Percentiles rank a stretch among this genome's conserved stretches.
phyloP scores from a whole-genome alignment of 1,284 basidiomycete species.

The Rhodotorula sp. region DNA sequence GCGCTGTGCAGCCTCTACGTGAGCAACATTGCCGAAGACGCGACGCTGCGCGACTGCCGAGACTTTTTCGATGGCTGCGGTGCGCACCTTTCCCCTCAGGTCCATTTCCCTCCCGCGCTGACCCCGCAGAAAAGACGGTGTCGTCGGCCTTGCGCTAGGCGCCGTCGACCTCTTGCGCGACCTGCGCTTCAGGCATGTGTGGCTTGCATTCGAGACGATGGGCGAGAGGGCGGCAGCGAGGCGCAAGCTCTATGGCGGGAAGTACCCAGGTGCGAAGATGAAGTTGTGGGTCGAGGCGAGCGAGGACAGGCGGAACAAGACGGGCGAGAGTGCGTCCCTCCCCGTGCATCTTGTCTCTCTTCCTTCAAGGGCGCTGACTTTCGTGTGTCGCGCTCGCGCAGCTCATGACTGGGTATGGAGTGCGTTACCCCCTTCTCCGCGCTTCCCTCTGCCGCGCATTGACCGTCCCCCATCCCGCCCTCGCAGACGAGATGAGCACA shows the following conservation, averaged over 20 bases:
- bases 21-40: background rate
- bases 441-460: no score
- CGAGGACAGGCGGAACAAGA: background rate
- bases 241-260: background rate
- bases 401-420: slow-evolving; percentile 21
- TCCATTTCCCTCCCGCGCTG: no score
- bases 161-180: background rate
- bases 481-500: slow-evolving; percentile 19
- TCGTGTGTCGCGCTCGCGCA: background rate
- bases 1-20: background rate
- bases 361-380: no score
- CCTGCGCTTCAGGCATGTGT: background rate
- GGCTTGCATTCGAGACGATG: slow-evolving; percentile 10
- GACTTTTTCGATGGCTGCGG: slow-evolving; percentile 18
- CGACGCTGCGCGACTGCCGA: background rate
- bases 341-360: no score
- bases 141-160: slow-evolving; percentile 15
- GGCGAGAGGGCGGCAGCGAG: background rate
- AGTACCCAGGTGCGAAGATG: background rate
- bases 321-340: slow-evolving; percentile 6
- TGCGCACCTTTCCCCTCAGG: background rate
- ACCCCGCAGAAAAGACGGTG: background rate
- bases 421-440: background rate
- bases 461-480: no score
- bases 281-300: slow-evolving; percentile 19